Conservation (phyloP, 2,329 filamentous ascomycete genomes). For the Trichoderma sp. region DNA sequence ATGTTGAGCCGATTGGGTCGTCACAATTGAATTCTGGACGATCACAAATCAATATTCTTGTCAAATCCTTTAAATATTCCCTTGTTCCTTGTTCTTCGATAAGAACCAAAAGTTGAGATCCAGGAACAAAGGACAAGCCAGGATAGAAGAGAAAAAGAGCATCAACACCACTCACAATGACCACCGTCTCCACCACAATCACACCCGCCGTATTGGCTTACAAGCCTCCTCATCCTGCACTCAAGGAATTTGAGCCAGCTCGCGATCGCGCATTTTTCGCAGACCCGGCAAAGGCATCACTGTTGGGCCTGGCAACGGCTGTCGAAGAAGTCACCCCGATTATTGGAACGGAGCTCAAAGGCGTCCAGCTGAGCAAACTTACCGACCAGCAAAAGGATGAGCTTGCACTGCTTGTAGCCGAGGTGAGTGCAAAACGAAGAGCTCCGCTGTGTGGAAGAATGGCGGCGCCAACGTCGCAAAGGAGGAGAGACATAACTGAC, state of each 20-base stretch:
- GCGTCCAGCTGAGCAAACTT: constrained; percentile 43
- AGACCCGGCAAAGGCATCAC: constrained; percentile 14
- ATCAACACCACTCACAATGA: constrained; percentile 3
- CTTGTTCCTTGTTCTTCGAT: neutral
- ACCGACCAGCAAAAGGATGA: constrained; percentile 44
- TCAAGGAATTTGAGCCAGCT: constrained; percentile 19
- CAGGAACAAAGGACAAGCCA: neutral
- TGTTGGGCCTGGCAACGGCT: neutral
- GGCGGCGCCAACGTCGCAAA: neutral
- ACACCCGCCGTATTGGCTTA: constrained; percentile 19
- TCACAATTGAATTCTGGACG: neutral
- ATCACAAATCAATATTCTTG: neutral
- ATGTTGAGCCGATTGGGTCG: neutral
- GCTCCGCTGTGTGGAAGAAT: neutral
- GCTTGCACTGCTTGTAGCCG: constrained; percentile 43
- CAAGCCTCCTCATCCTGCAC: constrained; percentile 12
- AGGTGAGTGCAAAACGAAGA: constrained; percentile 22
- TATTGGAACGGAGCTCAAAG: constrained; percentile 46
- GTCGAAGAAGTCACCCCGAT: constrained; percentile 23
- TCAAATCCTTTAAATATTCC: neutral
- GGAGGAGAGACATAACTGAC: neutral
- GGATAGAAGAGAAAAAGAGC: neutral
- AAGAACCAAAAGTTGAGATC: neutral
- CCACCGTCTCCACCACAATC: constrained; percentile 10
- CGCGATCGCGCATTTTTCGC: constrained; percentile 22